phyloP scores from a whole-genome alignment of 176 grass and related monocot species.

The Zoysia pacifica region DNA sequence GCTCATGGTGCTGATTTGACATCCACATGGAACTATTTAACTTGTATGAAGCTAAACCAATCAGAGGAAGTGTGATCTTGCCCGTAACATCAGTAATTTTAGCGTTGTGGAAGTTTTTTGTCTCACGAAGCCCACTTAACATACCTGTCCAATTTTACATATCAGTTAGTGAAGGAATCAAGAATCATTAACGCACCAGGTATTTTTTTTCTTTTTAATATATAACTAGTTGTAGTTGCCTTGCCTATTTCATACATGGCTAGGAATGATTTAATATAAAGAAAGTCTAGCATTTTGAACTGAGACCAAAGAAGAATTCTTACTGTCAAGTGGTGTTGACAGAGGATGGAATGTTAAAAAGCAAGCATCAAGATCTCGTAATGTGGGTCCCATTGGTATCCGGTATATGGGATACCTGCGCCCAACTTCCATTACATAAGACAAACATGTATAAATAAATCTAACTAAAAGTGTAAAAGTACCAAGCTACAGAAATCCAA shows the following conservation, averaged over 20 bases:
- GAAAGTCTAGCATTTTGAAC: not conserved
- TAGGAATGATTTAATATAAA: slow-evolving; percentile 11
- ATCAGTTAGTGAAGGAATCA: slow-evolving; percentile 27
- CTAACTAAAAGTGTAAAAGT: slow-evolving; percentile 29
- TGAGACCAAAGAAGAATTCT: slow-evolving; percentile 5
- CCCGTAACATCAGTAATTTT: slow-evolving; percentile 39
- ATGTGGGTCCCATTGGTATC: slow-evolving; percentile 76
- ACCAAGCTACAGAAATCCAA: slow-evolving; percentile 95
- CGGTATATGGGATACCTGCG: slow-evolving; percentile 85
- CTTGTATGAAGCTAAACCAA: slow-evolving; percentile 69
- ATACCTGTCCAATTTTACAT: slow-evolving; percentile 37
- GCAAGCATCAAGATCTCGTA: slow-evolving; percentile 75
- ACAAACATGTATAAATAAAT: slow-evolving; percentile 18
- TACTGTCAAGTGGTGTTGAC: slow-evolving; percentile 45
- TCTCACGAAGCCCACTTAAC: slow-evolving; percentile 33
- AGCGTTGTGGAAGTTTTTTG: slow-evolving; percentile 23
- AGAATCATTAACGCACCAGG: slow-evolving; percentile 9
- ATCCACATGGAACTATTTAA: slow-evolving; percentile 60
- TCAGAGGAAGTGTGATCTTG: slow-evolving; percentile 55
- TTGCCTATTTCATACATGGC: not conserved
- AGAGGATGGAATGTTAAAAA: slow-evolving; percentile 82
- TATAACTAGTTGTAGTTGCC: not conserved
- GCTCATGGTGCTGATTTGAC: slow-evolving; percentile 46
- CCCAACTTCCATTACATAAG: slow-evolving; percentile 24
- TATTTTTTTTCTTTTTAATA: not conserved